phyloP scores from a whole-genome alignment of 805 yeast genomes.

The Saccharomyces kudriavzevii region DNA sequence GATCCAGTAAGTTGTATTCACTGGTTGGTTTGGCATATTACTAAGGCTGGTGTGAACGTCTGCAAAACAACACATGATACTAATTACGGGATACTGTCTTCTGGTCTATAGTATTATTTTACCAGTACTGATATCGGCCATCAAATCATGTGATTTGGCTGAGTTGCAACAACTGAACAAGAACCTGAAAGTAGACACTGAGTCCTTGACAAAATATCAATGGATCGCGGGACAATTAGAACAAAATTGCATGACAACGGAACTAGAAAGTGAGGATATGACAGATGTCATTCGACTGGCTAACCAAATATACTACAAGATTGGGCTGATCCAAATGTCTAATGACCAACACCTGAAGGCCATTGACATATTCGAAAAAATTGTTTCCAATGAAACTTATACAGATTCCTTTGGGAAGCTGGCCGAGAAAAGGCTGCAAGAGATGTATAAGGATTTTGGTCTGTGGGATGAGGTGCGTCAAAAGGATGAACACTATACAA shows the following conservation, averaged over 20 bases:
- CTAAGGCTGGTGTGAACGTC: neutral
- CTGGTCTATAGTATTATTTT: neutral
- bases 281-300: slow-evolving; percentile 2
- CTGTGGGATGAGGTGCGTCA: slow-evolving; percentile 32
- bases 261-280: neutral
- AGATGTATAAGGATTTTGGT: slow-evolving; percentile 48
- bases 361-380: slow-evolving; percentile 41
- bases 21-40: neutral
- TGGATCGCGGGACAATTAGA: neutral
- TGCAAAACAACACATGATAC: neutral
- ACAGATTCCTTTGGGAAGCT: slow-evolving; percentile 30
- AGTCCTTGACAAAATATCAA: neutral
- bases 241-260: neutral
- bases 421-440: slow-evolving; percentile 43
- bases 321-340: slow-evolving; percentile 53
- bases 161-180: neutral
- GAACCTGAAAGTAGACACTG: neutral
- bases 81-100: neutral
- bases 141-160: neutral
- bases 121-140: neutral
- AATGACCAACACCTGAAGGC: slow-evolving; percentile 49
- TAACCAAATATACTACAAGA: slow-evolving; percentile 43
- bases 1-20: neutral
- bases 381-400: slow-evolving; percentile 33
- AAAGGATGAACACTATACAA: slow-evolving; percentile 12